phyloP scores from a whole-genome alignment of 768 basidiomycete genomes.

The Mycena chlorophos region DNA sequence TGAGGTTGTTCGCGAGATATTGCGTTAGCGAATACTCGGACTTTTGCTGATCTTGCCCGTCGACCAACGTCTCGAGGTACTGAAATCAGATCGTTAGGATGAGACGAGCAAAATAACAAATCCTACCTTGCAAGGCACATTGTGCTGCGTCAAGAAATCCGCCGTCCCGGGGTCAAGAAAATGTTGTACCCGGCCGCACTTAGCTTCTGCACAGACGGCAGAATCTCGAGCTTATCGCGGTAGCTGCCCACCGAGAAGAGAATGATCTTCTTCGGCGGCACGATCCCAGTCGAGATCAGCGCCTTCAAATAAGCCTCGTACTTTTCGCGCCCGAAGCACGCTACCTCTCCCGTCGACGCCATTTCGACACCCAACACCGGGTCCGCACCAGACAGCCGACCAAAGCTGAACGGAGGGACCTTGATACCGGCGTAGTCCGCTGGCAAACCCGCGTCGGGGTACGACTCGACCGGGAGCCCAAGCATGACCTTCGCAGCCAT shows the following conservation, averaged over 20 bases:
- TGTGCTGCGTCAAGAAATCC: slow-evolving; percentile 96
- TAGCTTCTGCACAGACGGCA: slow-evolving; percentile 95
- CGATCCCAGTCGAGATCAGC: slow-evolving; percentile 92
- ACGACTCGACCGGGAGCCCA: slow-evolving; percentile 81
- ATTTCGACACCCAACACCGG: slow-evolving; percentile 98
- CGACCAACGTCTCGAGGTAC: slow-evolving; percentile 88
- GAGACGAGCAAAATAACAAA: neutral
- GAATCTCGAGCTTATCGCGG: slow-evolving; percentile 94
- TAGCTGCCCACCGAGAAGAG: slow-evolving; percentile 95
- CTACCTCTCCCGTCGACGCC: slow-evolving; percentile 99
- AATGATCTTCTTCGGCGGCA: slow-evolving; percentile 95
- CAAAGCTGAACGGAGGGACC: slow-evolving; percentile 98
- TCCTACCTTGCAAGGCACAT: slow-evolving; percentile 88
- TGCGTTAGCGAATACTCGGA: slow-evolving; percentile 99
- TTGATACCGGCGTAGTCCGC: slow-evolving; percentile 99
- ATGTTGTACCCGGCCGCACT: slow-evolving; percentile 91
- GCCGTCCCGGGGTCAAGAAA: slow-evolving; percentile 94
- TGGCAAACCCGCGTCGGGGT: too few relatives aligned
- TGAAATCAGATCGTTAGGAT: slow-evolving; percentile 33
- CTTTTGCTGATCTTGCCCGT: slow-evolving; percentile 78
- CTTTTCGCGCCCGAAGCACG: slow-evolving; percentile 96
- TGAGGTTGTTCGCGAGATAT: slow-evolving; percentile 91
- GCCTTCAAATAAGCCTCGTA: slow-evolving; percentile 99
- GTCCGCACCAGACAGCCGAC: slow-evolving; percentile 92
- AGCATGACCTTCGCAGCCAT: slow-evolving; percentile 99